These are phyloP conservation scores for Purpureocillium takamizusanense DNA, from an alignment of 2,329 filamentous ascomycete genomes.

Conservation along the genomic window DNA sequence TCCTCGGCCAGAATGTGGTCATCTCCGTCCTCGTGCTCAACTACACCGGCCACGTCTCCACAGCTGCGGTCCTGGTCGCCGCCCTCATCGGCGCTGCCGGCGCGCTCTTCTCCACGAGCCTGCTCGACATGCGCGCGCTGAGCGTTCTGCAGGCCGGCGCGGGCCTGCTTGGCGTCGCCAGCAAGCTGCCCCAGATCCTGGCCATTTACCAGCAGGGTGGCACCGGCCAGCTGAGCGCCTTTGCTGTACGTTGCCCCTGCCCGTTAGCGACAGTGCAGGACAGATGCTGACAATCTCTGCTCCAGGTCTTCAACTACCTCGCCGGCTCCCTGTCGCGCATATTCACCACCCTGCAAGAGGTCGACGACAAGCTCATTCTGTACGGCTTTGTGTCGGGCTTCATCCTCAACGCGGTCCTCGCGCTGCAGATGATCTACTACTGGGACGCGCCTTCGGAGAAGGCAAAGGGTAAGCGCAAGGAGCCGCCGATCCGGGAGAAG, in stretches of 20 bases:
- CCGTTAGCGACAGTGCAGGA: not conserved
- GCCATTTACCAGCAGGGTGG: constrained; percentile 78
- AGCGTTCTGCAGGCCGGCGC: constrained; percentile 75
- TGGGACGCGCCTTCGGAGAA: constrained; percentile 65
- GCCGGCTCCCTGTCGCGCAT: constrained; percentile 86
- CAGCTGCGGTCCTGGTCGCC: constrained; percentile 71
- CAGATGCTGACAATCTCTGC: not conserved
- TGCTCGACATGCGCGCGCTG: constrained; percentile 60
- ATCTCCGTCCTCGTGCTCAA: constrained; percentile 81
- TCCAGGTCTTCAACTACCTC: constrained; percentile 95
- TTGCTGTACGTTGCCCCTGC: constrained; percentile 60
- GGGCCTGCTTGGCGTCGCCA: constrained; percentile 72
- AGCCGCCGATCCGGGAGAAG: constrained; percentile 15
- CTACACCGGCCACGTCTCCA: constrained; percentile 60
- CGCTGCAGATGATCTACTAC: constrained; percentile 89
- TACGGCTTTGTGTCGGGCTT: constrained; percentile 93
- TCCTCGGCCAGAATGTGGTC: constrained; percentile 83
- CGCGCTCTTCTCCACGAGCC: constrained; percentile 56
- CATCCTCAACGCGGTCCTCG: constrained; percentile 77
- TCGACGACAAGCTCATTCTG: constrained; percentile 91
- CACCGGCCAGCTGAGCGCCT: constrained; percentile 92
- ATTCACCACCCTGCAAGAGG: constrained; percentile 95
- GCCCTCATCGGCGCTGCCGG: constrained; percentile 61
- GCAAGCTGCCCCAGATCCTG: constrained; percentile 88
- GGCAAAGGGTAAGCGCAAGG: constrained; percentile 32